Evolutionary conservation across 345 rosid genomes (phyloP).

Genomic region (Euclidium syriacum): DNA sequence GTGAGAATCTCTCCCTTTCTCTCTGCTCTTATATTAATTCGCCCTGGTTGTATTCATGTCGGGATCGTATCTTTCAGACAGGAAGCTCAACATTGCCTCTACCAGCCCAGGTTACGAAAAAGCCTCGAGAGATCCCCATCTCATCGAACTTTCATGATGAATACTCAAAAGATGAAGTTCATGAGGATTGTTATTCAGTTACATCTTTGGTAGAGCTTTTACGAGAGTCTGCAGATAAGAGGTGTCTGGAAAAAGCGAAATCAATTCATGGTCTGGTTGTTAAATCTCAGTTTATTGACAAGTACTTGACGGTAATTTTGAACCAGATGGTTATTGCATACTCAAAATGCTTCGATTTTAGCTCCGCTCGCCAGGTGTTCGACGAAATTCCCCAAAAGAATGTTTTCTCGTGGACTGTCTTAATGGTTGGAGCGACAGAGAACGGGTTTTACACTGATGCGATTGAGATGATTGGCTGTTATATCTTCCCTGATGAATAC

Average conservation of each 20-base stretch:
- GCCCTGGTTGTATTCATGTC: not conserved
- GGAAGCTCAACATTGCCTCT: slow-evolving; percentile 19
- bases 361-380: slow-evolving; percentile 31
- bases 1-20: slow-evolving; percentile 12
- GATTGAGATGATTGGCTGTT: slow-evolving; percentile 23
- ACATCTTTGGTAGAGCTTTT: slow-evolving; percentile 28
- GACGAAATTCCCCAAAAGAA: slow-evolving; percentile 38
- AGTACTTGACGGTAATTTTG: slow-evolving; percentile 23
- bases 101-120: not conserved
- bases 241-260: slow-evolving; percentile 20
- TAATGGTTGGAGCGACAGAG: slow-evolving; percentile 38
- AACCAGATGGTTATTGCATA: slow-evolving; percentile 31
- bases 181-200: not conserved
- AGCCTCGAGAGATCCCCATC: not conserved
- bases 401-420: slow-evolving; percentile 44
- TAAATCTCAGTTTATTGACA: slow-evolving; percentile 12
- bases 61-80: slow-evolving; percentile 3
- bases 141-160: not conserved
- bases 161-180: not conserved
- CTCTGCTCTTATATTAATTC: not conserved
- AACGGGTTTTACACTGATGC: slow-evolving; percentile 32
- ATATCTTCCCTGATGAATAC: slow-evolving; percentile 35
- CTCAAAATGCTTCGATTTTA: slow-evolving; percentile 36
- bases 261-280: slow-evolving; percentile 31
- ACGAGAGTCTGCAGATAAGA: slow-evolving; percentile 27